Evolutionary conservation across 257 asterid species (phyloP).

Genomic region (Fraxinus americana): DNA sequence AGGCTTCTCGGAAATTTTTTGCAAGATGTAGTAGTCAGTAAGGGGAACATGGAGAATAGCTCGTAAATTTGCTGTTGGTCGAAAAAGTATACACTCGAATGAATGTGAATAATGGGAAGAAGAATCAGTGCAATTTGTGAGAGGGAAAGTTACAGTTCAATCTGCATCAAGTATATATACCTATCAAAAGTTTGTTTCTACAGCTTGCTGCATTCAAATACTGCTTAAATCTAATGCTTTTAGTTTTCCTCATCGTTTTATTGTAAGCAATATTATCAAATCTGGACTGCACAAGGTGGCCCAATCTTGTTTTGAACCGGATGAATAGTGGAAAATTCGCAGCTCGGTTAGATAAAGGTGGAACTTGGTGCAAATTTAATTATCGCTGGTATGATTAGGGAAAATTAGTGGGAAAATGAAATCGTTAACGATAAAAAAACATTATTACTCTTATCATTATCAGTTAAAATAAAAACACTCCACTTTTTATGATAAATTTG

Average conservation of each 20-base stretch:
- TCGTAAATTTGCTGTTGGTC: not conserved
- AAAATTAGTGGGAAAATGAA: too few relatives aligned
- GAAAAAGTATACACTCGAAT: not conserved
- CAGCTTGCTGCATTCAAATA: not conserved
- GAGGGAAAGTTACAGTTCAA: not conserved
- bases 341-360: too few relatives aligned
- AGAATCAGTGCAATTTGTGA: not conserved
- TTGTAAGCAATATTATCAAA: not conserved
- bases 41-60: constrained; percentile 29
- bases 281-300: too few relatives aligned
- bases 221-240: not conserved
- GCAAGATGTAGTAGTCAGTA: constrained; percentile 42
- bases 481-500: too few relatives aligned
- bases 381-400: too few relatives aligned
- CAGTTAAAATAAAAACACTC: too few relatives aligned
- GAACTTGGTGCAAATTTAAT: too few relatives aligned
- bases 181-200: not conserved
- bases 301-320: too few relatives aligned
- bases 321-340: too few relatives aligned
- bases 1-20: constrained; percentile 74
- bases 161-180: not conserved
- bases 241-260: not conserved
- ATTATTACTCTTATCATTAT: too few relatives aligned
- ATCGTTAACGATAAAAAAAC: too few relatives aligned
- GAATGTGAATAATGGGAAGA: not conserved